phyloP scores from a whole-genome alignment of 2,329 filamentous ascomycete genomes.

The Xylogone sp. region DNA sequence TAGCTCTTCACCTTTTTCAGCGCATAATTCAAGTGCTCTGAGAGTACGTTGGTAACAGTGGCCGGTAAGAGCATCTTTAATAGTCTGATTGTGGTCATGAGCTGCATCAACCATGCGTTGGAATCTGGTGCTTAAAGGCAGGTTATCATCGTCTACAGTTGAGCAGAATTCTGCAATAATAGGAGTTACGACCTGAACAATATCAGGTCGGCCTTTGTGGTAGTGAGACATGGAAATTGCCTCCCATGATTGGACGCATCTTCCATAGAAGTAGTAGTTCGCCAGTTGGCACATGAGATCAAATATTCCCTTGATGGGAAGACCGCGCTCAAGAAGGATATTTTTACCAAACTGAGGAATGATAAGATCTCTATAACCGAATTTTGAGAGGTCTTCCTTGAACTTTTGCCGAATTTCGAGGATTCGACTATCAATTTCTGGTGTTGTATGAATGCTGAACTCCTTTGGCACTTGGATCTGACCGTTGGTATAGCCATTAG shows the following conservation, averaged over 20 bases:
- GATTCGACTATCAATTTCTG: constrained; percentile 13
- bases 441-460: constrained; percentile 3
- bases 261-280: constrained; percentile 17
- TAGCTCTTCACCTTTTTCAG: not conserved
- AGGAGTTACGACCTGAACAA: constrained; percentile 14
- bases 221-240: constrained; percentile 17
- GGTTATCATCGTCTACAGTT: constrained; percentile 10
- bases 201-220: constrained; percentile 18
- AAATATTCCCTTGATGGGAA: constrained; percentile 13
- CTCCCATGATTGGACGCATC: constrained; percentile 17
- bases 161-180: constrained; percentile 14
- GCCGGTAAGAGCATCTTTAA: constrained; percentile 2
- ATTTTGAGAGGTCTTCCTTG: constrained; percentile 1
- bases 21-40: constrained; percentile 1
- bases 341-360: constrained; percentile 9
- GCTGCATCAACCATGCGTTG: constrained; percentile 3
- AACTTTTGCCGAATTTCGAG: constrained; percentile 8
- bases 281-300: constrained; percentile 19
- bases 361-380: constrained; percentile 8
- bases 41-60: constrained; percentile 2
- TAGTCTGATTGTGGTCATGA: not conserved
- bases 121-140: constrained; percentile 1
- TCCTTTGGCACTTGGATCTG: constrained; percentile 1
- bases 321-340: constrained; percentile 1
- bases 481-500: not conserved